Evolutionary conservation across 1,284 basidiomycete species (phyloP).

Genomic region (Ganoderma leucocontextum): DNA sequence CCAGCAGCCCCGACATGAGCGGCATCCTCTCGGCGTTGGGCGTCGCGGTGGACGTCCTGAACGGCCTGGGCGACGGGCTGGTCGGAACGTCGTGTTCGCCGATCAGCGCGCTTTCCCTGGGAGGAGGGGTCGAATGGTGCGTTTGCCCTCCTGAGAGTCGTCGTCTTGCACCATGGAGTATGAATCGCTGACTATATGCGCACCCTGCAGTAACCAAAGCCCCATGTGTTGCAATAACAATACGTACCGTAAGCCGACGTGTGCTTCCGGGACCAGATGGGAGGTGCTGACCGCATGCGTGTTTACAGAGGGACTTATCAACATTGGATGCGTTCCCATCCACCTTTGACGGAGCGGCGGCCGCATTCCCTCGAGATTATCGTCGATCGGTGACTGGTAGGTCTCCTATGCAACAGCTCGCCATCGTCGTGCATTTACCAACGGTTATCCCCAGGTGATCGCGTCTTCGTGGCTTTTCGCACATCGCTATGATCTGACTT

Average conservation of each 20-base stretch:
- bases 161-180: neutral
- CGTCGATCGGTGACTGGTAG: neutral
- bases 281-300: neutral
- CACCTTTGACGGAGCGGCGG: neutral
- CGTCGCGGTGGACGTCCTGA: neutral
- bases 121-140: slow-evolving; percentile 27
- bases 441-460: neutral
- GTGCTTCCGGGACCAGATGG: fast-evolving
- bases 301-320: slow-evolving; percentile 29
- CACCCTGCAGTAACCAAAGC: slow-evolving; percentile 19
- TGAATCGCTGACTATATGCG: slow-evolving; percentile 22
- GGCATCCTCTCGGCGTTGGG: slow-evolving; percentile 28
- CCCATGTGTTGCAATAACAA: slow-evolving; percentile 33
- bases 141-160: neutral
- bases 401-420: neutral
- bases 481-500: slow-evolving; percentile 20
- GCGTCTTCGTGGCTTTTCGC: neutral
- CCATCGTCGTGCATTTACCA: neutral
- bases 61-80: slow-evolving; percentile 8
- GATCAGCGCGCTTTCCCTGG: slow-evolving; percentile 24
- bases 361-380: neutral
- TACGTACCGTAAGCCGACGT: slow-evolving; percentile 24
- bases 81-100: slow-evolving; percentile 31
- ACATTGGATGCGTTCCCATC: slow-evolving; percentile 33
- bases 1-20: slow-evolving; percentile 21